These are phyloP conservation scores for Pterocarpus macrocarpus DNA, from an alignment of 306 rosid species.

Conservation along the genomic window DNA sequence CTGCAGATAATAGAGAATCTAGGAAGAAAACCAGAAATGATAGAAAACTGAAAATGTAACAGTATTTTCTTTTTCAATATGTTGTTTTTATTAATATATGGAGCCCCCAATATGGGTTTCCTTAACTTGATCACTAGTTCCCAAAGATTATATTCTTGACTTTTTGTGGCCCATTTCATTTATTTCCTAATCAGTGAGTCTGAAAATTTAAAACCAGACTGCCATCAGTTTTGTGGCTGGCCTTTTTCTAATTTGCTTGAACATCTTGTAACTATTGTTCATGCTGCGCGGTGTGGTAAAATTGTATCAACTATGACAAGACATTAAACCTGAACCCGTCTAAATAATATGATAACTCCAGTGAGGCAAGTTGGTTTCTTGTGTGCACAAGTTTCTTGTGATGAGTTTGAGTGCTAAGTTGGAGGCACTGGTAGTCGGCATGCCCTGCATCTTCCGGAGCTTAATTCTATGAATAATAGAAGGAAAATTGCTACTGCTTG, in stretches of 20 bases:
- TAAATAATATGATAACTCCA: neutral
- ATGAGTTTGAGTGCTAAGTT: no score
- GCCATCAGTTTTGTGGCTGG: constrained; percentile 33
- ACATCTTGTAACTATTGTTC: constrained; percentile 1
- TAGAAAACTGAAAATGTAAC: constrained; percentile 66
- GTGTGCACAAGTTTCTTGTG: no score
- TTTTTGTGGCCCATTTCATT: constrained; percentile 20
- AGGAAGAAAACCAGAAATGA: constrained; percentile 93
- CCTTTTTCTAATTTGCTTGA: neutral
- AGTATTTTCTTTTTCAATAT: neutral
- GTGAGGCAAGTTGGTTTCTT: no score
- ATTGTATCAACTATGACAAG: neutral
- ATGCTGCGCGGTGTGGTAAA: neutral
- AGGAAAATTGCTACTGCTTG: no score
- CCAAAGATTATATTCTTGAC: constrained; percentile 8
- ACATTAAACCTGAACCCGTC: neutral
- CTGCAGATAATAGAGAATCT: constrained; percentile 74
- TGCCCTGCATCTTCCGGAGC: no score
- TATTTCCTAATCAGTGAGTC: constrained; percentile 28
- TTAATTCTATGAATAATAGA: no score
- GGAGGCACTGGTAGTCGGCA: no score
- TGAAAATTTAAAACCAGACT: constrained; percentile 31
- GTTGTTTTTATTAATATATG: constrained; percentile 35
- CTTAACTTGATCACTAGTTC: constrained; percentile 7
- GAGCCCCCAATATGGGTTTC: constrained; percentile 7